phyloP scores from a whole-genome alignment of 768 basidiomycete genomes.

The Leccinum disarticulatum region DNA sequence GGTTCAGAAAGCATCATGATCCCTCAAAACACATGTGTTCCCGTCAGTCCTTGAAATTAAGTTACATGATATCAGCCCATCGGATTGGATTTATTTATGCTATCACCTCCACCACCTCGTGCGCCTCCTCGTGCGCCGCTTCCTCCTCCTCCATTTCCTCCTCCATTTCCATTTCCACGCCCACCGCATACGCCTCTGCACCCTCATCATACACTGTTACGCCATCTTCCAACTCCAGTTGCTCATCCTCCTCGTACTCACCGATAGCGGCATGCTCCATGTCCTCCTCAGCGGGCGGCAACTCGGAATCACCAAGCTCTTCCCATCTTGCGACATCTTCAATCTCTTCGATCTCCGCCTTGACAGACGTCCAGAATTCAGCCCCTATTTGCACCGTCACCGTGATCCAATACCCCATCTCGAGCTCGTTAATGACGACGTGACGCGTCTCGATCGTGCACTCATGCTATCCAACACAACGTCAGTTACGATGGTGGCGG shows the following conservation, averaged over 20 bases:
- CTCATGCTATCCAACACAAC: neutral
- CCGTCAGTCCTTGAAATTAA: no score
- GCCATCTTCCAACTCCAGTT: neutral
- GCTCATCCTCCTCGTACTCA: neutral
- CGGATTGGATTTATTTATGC: neutral
- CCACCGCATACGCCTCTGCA: neutral
- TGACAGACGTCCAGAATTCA: neutral
- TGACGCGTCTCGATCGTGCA: conserved; percentile 1
- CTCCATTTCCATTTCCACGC: neutral
- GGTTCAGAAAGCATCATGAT: no score
- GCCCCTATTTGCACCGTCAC: neutral
- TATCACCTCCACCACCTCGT: neutral
- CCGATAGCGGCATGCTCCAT: neutral
- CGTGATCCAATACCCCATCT: conserved; percentile 23
- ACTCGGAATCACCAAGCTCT: neutral
- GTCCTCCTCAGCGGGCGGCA: neutral
- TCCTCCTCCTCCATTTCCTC: neutral
- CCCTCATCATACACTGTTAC: neutral
- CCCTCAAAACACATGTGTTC: no score
- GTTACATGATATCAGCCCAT: neutral
- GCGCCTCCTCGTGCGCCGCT: neutral
- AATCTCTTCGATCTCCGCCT: neutral
- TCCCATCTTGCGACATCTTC: neutral
- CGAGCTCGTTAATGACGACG: conserved; percentile 7
- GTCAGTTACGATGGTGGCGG: neutral